Base-by-base conservation (phyloP, 1,284 basidiomycete genomes). In the Heterobasidion irregulare region DNA sequence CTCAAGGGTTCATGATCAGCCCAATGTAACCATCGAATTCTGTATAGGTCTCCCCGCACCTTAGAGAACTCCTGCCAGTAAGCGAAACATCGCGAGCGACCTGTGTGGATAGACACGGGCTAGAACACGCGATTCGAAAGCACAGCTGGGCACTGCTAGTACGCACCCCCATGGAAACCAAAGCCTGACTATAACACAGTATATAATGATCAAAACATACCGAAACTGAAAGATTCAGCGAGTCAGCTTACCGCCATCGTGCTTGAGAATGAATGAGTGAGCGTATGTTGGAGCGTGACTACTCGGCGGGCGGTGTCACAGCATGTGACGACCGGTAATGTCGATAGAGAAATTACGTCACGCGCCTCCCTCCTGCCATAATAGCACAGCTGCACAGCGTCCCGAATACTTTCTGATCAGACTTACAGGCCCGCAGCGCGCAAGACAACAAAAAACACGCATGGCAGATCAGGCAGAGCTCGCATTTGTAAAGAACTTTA, bases 51-150 rank as follows among this genome's bases (percentile, higher is more conserved):
- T 18, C 12, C 26, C 33, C 8, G 16, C 59, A 88, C 89, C 69
- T 89, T 92, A 61, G 84, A 80, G 72, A 93, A 92, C 67, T 92
- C 90, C 66, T 95, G 92, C 94, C 94, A 98, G 73, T 89, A 92
- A 6, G 83, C 78, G 71, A 95, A 95, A 75, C 94, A 98, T 65
- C 92, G 83, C 62, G 92, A 87, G 65, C 86, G 85, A 65, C 92
- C 92, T 94, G 65, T 53, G 53, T 35, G 57, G 45, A 41, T 26
- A n/a, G 36, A 32, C 26, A 5, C 26, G 26, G 32, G 46, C 53
- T 41, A 33, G 13, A 50, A 46, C 43, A 47, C 43, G 46, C 46
- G 32, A 41, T 54, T 55, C n/a, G 52, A 16, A 16, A 47, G 26
- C 26, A 5, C 26, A 26, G 26, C 6, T 26, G 26, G 35, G 15